phyloP scores from a whole-genome alignment of 169 alveolate genomes.

The Perkinsus olseni region DNA sequence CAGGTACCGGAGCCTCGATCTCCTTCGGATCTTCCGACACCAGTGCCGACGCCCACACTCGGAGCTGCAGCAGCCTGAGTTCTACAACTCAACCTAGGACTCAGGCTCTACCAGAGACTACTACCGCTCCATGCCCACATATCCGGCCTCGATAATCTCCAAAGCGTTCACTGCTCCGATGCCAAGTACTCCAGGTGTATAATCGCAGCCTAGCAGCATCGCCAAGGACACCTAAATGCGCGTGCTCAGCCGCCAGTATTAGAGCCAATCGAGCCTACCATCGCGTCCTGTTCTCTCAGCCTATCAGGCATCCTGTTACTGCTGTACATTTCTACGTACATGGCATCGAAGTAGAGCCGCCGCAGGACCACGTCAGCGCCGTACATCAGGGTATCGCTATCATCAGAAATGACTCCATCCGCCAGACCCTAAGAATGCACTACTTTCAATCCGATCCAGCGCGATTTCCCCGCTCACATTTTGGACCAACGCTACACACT shows the following conservation, averaged over 20 bases:
- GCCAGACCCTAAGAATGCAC: constrained; percentile 44
- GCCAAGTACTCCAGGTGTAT: constrained; percentile 88
- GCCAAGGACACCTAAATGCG: constrained; percentile 50
- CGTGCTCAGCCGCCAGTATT: neutral
- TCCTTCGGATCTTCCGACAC: constrained; percentile 4
- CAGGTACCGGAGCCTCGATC: constrained; percentile 7
- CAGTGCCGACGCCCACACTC: constrained; percentile 2
- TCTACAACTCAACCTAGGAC: neutral
- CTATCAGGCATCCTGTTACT: constrained; percentile 38
- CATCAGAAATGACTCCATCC: constrained; percentile 86
- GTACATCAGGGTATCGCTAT: constrained; percentile 82
- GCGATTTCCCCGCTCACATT: neutral
- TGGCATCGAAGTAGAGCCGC: constrained; percentile 1
- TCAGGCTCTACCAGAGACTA: constrained; percentile 6
- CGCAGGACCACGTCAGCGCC: neutral
- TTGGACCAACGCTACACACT: constrained; percentile 69
- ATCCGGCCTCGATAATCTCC: constrained; percentile 73
- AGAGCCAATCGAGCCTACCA: neutral
- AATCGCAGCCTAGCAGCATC: constrained; percentile 84
- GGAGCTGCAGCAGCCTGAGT: neutral
- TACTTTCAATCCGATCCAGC: neutral
- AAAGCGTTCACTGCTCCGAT: constrained; percentile 90
- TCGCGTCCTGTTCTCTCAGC: constrained; percentile 69
- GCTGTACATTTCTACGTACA: constrained; percentile 72
- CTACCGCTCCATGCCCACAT: neutral